Percentiles rank a stretch among this genome's conserved stretches.
These are phyloP conservation scores for Lyophyllum decastes DNA, from an alignment of 768 basidiomycete genomes.

Conservation along the genomic window DNA sequence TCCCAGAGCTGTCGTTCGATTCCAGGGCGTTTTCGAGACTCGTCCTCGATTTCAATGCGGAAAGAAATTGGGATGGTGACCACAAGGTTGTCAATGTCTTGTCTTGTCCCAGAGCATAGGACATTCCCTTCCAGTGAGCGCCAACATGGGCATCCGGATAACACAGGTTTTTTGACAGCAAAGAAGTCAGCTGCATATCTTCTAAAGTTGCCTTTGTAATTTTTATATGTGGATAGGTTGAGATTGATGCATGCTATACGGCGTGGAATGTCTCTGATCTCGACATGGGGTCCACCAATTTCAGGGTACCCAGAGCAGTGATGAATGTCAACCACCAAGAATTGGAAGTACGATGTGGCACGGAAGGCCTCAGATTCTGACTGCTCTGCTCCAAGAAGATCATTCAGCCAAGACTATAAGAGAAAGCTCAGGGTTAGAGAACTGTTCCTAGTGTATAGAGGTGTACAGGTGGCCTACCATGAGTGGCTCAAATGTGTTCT, in stretches of 20 bases:
- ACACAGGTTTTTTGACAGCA: background rate
- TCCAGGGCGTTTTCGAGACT: background rate
- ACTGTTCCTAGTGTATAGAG: background rate
- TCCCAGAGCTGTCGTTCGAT: background rate
- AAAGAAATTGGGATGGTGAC: background rate
- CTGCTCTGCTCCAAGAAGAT: background rate
- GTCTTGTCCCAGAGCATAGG: background rate
- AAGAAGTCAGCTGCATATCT: background rate
- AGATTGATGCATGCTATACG: background rate
- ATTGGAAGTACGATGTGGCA: background rate
- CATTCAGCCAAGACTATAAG: conserved; percentile 5
- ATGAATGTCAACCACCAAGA: background rate
- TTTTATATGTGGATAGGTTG: background rate
- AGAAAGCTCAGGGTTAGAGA: too few species aligned
- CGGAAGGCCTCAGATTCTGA: background rate
- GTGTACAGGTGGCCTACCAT: background rate
- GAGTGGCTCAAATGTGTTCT: conserved; percentile 1
- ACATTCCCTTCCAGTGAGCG: background rate
- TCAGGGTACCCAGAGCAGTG: background rate
- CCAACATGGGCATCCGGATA: background rate
- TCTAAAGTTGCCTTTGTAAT: background rate
- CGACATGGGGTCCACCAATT: background rate
- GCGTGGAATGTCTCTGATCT: background rate
- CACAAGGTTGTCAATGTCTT: background rate
- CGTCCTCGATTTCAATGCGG: conserved; percentile 2